phyloP scores from a whole-genome alignment of 352 stramenopile genomes.

The Chrysophaeum taylorii region DNA sequence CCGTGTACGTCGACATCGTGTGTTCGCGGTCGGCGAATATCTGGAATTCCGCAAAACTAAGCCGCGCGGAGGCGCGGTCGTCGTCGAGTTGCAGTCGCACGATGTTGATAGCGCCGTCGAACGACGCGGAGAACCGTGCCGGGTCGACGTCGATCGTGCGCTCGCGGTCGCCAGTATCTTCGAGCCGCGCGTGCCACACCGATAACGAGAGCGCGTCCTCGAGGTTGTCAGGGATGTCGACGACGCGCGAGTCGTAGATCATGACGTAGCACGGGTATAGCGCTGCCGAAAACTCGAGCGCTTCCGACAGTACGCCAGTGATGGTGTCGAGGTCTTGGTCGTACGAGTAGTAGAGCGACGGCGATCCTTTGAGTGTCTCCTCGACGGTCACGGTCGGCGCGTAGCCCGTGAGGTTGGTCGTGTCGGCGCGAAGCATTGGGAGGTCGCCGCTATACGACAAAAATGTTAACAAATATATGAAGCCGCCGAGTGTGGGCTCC shows the following conservation, averaged over 20 bases:
- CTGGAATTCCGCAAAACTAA: conserved; percentile 61
- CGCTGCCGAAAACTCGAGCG: too few relatives aligned
- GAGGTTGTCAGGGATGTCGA: conserved; percentile 53
- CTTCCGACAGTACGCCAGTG: conserved; percentile 6
- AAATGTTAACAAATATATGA: conserved; percentile 19
- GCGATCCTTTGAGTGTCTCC: neutral
- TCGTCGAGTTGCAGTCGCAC: conserved; percentile 43
- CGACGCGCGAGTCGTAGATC: conserved; percentile 49
- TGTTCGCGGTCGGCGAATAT: conserved; percentile 50
- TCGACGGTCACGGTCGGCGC: neutral
- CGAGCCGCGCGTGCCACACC: conserved; percentile 33
- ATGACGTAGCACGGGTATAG: conserved; percentile 67
- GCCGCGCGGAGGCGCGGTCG: conserved; percentile 30
- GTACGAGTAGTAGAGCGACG: conserved; percentile 12
- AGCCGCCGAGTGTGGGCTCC: neutral
- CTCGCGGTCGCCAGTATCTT: conserved; percentile 7
- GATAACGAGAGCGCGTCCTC: conserved; percentile 40
- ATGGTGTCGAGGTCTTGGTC: conserved; percentile 19
- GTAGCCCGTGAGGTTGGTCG: conserved; percentile 8
- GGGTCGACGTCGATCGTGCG: conserved; percentile 15
- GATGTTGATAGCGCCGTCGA: conserved; percentile 22
- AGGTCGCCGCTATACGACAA: conserved; percentile 15
- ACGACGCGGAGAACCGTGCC: neutral
- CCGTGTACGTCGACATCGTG: conserved; percentile 47
- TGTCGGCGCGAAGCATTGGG: conserved; percentile 12